Base-by-base conservation (phyloP, 225 moss, liverwort and hornwort genomes). In the Pseudisothecium myosuroides region DNA sequence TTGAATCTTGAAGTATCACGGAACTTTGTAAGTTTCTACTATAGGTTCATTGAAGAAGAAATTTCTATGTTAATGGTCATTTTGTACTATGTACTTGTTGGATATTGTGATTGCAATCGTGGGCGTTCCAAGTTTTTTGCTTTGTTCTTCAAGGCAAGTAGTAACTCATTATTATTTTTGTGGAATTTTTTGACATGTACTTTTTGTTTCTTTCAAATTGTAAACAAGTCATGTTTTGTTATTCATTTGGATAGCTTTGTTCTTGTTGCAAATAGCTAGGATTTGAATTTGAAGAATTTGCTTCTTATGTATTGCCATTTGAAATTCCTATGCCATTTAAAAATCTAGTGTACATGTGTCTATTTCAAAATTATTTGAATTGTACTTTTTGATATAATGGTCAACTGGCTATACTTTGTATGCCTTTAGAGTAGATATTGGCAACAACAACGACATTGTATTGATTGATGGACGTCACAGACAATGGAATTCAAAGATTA, bases 381-480 rank as follows among this genome's bases (percentile, higher is more conserved):
- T 15, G 17, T 28, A 16, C 3, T 15, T 72, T 27, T 43, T 27
- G 41, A 41, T 71, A 15, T 26, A 3, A 41, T 41, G 9, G 9
- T 15, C 7, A 41, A 9, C 8, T 71, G 41, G 14, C 8, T 26
- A 27, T 26, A 41, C 14, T 16, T 71, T 7, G 6, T 41, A 72
- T 72, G 72, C 9, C 5, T 43, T 16, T 16, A 43, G 5, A 43
- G 5, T 43, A 16, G 9, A 27, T 9, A 16, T 27, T 43, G 3
- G 3, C 0, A 10, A 0, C 27, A 71, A 2, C 5, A 43, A 24
- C 3, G 1, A 16, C 43, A 9, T 45, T 28, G 5, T 43, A 6
- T 10, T 43, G 16, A 27, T 45, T 19, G 5, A 1, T 72, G 45
- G 43, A 17, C 0, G 0, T 10, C 72, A 43, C 3, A 28, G 3